Conservation (phyloP, 163 green algal genomes). For the Coccomyxa subellipsoidea region DNA sequence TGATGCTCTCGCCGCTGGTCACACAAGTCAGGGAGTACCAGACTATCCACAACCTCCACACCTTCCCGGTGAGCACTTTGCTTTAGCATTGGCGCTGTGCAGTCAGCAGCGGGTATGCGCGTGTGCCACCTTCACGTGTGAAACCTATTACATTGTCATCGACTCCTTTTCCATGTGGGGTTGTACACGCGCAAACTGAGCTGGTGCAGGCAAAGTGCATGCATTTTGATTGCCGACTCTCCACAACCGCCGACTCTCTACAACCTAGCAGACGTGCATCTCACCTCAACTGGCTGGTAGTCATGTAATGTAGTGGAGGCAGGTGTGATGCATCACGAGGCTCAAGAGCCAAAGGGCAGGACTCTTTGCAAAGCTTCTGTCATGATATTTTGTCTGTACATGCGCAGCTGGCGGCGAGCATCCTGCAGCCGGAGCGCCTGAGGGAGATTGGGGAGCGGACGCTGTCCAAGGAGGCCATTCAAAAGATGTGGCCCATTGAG, state of each 20-base stretch:
- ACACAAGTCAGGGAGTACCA: slow-evolving; percentile 45
- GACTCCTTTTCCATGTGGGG: too few species aligned
- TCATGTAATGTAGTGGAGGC: too few species aligned
- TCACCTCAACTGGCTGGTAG: too few species aligned
- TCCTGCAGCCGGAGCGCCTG: slow-evolving; percentile 47
- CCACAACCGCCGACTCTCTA: too few species aligned
- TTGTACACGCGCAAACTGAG: too few species aligned
- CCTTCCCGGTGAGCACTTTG: slow-evolving; percentile 14
- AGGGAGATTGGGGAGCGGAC: slow-evolving; percentile 13
- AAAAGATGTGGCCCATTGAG: slow-evolving; percentile 44
- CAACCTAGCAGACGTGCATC: too few species aligned
- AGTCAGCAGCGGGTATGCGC: not conserved
- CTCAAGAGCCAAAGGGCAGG: too few species aligned
- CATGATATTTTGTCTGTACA: not conserved
- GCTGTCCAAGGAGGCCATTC: slow-evolving; percentile 28
- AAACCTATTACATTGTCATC: not conserved
- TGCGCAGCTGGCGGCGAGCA: slow-evolving; percentile 28
- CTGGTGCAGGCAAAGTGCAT: too few species aligned
- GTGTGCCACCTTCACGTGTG: not conserved
- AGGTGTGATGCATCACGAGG: too few species aligned
- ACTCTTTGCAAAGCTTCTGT: too few species aligned
- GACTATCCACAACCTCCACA: slow-evolving; percentile 37
- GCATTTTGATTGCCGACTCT: not conserved
- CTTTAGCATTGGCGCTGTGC: not conserved
- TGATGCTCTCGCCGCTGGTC: slow-evolving; percentile 7